Conservation (phyloP, 495 filamentous ascomycete genomes). For the Penicilliopsis zonata region DNA sequence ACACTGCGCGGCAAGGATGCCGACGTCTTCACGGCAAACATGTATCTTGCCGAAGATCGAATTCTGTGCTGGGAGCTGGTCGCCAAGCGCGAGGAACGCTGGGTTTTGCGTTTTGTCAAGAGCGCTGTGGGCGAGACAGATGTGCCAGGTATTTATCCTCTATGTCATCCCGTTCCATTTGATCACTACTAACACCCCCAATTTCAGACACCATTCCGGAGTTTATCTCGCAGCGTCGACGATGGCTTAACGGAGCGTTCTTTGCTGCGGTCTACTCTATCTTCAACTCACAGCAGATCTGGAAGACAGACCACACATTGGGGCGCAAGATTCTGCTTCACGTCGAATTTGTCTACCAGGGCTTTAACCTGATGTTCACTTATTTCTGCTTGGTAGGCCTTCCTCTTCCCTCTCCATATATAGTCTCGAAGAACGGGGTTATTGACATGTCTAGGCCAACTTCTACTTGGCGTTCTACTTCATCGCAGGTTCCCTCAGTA, state of each 20-base stretch:
- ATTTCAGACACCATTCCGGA: conserved; percentile 47
- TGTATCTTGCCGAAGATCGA: conserved; percentile 97
- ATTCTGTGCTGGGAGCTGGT: conserved; percentile 99
- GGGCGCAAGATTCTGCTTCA: conserved; percentile 83
- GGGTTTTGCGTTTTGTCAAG: conserved; percentile 97
- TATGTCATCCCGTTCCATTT: no score
- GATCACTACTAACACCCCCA: no score
- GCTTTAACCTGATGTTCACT: conserved; percentile 82
- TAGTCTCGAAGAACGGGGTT: conserved; percentile 1
- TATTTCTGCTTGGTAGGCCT: conserved; percentile 74
- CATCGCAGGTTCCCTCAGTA: conserved; percentile 86
- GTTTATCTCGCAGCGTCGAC: conserved; percentile 87
- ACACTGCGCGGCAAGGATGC: conserved; percentile 93
- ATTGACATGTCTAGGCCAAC: conserved; percentile 50
- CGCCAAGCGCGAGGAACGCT: conserved; percentile 85
- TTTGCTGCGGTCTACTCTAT: conserved; percentile 98
- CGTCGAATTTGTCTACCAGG: conserved; percentile 93
- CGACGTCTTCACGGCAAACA: conserved; percentile 98
- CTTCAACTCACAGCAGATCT: conserved; percentile 87
- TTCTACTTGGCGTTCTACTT: conserved; percentile 99
- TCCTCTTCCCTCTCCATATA: not conserved
- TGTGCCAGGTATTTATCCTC: conserved; percentile 85
- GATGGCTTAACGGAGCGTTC: conserved; percentile 98
- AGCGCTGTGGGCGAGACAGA: conserved; percentile 92
- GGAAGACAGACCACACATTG: conserved; percentile 85